Evolutionary conservation across 1,284 basidiomycete genomes (phyloP).

Genomic region (Cerrena zonata): DNA sequence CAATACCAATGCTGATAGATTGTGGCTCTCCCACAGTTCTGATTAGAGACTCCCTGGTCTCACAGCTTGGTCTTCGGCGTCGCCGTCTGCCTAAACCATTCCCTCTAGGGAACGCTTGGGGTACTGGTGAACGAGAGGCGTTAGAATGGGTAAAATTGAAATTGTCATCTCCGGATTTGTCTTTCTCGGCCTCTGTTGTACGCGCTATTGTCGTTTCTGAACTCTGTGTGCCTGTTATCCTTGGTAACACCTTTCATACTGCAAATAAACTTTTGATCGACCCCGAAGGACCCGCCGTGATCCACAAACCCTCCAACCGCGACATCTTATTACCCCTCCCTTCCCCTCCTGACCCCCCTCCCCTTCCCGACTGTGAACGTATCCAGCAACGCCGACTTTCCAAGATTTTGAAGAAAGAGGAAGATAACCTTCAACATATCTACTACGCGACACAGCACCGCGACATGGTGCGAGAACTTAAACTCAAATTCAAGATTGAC

Average conservation of each 20-base stretch:
- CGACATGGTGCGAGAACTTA: not conserved
- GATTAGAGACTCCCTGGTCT: not conserved
- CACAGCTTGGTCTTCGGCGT: not conserved
- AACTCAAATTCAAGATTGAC: not conserved
- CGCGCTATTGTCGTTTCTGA: not conserved
- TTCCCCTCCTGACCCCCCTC: not conserved
- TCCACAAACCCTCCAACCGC: not conserved
- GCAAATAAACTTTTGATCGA: not conserved
- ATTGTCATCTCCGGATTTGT: not conserved
- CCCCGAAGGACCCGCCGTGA: not conserved
- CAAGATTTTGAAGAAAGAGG: too few relatives aligned
- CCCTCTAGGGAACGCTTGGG: not conserved
- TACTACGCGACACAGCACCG: too few relatives aligned
- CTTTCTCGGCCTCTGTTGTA: not conserved
- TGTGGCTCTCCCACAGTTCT: not conserved
- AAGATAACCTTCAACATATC: too few relatives aligned
- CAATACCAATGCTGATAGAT: not conserved
- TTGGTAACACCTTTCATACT: not conserved
- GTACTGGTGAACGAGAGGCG: not conserved
- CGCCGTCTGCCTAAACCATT: not conserved
- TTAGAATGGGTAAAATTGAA: not conserved
- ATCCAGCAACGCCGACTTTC: not conserved
- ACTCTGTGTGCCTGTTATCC: not conserved
- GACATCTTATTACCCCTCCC: not conserved
- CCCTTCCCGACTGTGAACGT: not conserved